Evolutionary conservation across 176 grass and related monocot genomes (phyloP).

Genomic region (Tillandsia leiboldiana): DNA sequence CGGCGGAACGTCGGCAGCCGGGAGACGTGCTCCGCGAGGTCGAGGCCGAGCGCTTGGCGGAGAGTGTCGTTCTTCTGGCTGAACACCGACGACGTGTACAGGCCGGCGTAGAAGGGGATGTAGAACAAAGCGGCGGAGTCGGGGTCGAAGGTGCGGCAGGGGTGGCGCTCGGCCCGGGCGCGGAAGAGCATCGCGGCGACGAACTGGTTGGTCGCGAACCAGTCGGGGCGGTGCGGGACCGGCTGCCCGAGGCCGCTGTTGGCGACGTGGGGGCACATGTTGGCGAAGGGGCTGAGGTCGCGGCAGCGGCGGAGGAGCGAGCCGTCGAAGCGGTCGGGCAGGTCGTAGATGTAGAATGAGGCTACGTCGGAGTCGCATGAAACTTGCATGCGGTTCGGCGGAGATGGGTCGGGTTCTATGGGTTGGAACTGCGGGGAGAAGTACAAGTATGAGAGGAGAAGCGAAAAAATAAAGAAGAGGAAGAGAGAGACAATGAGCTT

Average conservation of each 20-base stretch:
- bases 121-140: background rate
- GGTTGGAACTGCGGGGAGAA: no score
- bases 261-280: conserved; percentile 24
- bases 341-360: no score
- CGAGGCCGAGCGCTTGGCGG: conserved; percentile 36
- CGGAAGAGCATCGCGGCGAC: conserved; percentile 30
- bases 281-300: no score
- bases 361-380: no score
- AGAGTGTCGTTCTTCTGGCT: conserved; percentile 2
- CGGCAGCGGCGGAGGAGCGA: no score
- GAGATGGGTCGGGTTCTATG: no score
- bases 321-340: no score
- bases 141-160: conserved; percentile 23
- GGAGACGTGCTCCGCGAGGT: conserved; percentile 23
- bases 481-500: no score
- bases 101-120: conserved; percentile 21
- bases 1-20: conserved; percentile 23
- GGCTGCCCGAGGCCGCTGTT: conserved; percentile 21
- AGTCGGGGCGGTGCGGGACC: background rate
- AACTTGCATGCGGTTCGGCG: no score
- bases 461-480: no score
- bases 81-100: conserved; percentile 1
- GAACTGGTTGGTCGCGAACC: conserved; percentile 35
- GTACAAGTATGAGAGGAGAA: no score
- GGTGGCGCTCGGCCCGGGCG: conserved; percentile 26